Conservation (phyloP, 140 eudicot species). For the Flaveria floridana region DNA sequence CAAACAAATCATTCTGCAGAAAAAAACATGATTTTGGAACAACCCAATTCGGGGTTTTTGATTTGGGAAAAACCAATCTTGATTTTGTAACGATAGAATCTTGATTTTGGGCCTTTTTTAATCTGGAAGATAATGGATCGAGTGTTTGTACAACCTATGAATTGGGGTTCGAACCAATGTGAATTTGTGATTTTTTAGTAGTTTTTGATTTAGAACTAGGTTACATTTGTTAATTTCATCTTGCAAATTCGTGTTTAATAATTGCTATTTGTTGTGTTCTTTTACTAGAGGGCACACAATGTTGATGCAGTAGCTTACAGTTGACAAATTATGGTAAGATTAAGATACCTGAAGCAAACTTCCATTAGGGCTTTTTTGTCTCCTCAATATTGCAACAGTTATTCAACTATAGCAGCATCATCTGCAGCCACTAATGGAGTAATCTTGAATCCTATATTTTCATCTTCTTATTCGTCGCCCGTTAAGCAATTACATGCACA, state of each 20-base stretch:
- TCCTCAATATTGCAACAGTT: slow-evolving; percentile 22
- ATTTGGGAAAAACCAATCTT: no score
- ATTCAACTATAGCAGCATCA: slow-evolving; percentile 30
- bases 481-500: slow-evolving; percentile 25
- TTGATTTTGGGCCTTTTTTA: no score
- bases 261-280: background rate
- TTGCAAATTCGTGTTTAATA: background rate
- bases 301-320: slow-evolving; percentile 18
- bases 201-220: background rate
- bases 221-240: background rate
- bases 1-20: no score
- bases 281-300: background rate
- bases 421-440: slow-evolving; percentile 17
- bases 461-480: slow-evolving; percentile 18
- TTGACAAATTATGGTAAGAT: slow-evolving; percentile 40
- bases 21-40: no score
- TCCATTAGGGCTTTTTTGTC: slow-evolving; percentile 38
- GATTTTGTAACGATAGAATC: no score
- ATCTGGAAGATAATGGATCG: no score
- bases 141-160: no score
- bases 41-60: no score
- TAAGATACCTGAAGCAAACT: slow-evolving; percentile 48
- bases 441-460: slow-evolving; percentile 18
- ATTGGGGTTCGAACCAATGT: background rate
- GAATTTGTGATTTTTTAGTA: background rate